These are phyloP conservation scores for Boletus pseudopeckii DNA, from an alignment of 768 basidiomycete species.

Conservation along the genomic window DNA sequence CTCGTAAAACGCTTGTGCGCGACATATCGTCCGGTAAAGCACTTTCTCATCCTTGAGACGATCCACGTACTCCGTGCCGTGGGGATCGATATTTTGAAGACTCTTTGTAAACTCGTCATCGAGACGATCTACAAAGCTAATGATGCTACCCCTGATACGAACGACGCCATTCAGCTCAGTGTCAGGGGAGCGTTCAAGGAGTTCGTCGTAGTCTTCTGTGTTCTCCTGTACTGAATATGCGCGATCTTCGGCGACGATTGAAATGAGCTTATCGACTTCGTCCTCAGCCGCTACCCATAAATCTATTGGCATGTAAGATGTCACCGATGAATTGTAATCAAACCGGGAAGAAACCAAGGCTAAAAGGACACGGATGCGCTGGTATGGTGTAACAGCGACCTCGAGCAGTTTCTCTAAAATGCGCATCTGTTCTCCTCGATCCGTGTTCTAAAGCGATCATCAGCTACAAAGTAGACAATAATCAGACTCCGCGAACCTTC, in stretches of 20 bases:
- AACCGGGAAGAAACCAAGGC: constrained; percentile 93
- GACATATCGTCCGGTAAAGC: constrained; percentile 90
- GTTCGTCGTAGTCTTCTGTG: constrained; percentile 90
- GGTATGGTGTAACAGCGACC: constrained; percentile 85
- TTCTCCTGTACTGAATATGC: constrained; percentile 83
- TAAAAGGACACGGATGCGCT: constrained; percentile 90
- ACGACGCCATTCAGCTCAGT: constrained; percentile 71
- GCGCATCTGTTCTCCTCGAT: constrained; percentile 90
- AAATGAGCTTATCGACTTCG: constrained; percentile 86
- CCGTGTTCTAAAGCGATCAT: constrained; percentile 70
- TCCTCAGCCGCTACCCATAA: constrained; percentile 84
- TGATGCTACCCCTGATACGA: constrained; percentile 89
- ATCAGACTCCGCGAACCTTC: constrained; percentile 60
- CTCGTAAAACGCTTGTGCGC: constrained; percentile 91
- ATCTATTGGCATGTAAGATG: constrained; percentile 88
- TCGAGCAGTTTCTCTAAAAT: constrained; percentile 84
- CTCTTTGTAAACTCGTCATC: constrained; percentile 99
- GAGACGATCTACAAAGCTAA: constrained; percentile 92
- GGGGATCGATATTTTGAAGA: constrained; percentile 96
- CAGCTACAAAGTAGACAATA: constrained; percentile 8
- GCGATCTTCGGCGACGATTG: constrained; percentile 66
- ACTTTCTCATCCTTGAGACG: constrained; percentile 94
- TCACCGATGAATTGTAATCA: constrained; percentile 89
- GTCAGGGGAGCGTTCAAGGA: constrained; percentile 74
- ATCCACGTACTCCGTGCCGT: constrained; percentile 98